Evolutionary conservation across 441 rosid species (phyloP), one percentile per base, ranked within the genome.

Genomic region (Mallotus repandus): DNA sequence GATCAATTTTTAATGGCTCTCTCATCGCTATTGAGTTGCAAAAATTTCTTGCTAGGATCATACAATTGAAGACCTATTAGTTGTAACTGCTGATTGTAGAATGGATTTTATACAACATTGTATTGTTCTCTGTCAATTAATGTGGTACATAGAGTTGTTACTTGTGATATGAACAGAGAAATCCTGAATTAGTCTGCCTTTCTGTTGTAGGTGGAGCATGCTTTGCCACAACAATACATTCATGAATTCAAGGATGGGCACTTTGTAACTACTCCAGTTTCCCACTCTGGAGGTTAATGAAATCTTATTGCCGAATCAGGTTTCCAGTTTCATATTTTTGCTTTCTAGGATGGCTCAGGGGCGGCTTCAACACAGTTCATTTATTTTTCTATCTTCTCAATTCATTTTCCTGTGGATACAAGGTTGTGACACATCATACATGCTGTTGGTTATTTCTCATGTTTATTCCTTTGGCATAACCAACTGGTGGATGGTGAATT

Each of bases 261-360:
- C 72, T 88, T 96, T 16, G 90, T 86, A 81, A 96, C 98, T 16
- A 85, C 88, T 63, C 97, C 98, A 9, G 91, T 96, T 74, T 89
- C 97, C 7, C 99, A 96, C 83, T 93, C 99, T 66, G 97, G 96
- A 71, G 97, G 89, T 56, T 92, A 84, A 85, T 52, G n/a, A 7
- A 15, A 22, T 57, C 14, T 56, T 66, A 61, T 35, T 65, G 52
- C 41, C 38, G 29, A 74, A 56, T 60, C 63, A 72, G 69, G 69
- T 78, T 74, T 64, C 55, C 63, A 10, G 16, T 63, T 64, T 25
- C 13, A 32, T 52, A 63, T 56, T 59, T 69, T 77, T 75, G 49
- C 74, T 72, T 78, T 52, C 75, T 75, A 76, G 76, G 80, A 76
- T 63, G 65, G 74, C 63, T 70, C 57, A 71, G 62, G 68, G 66